A percentile compares a stretch with the other conserved stretches of the same genome.
Conservation (phyloP, 2,329 filamentous ascomycete genomes). For the Trichoderma citrinoviride region DNA sequence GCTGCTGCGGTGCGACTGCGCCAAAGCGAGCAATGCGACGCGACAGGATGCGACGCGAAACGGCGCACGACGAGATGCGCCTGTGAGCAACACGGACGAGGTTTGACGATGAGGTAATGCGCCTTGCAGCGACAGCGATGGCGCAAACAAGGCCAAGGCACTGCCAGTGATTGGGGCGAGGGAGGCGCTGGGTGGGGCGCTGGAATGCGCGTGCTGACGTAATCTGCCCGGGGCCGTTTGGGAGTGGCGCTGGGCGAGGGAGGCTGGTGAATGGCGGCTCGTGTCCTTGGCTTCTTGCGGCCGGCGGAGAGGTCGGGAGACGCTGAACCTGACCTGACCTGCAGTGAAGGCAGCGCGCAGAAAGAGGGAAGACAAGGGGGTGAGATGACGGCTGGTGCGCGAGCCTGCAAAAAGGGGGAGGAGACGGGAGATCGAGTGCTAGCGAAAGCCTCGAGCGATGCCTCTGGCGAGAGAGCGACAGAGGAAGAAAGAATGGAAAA, state of each 20-base stretch:
- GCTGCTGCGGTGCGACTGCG: slow-evolving; percentile 23
- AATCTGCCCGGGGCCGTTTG: slow-evolving; percentile 27
- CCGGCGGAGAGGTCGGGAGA: slow-evolving; percentile 32
- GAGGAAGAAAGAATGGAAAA: slow-evolving; percentile 28
- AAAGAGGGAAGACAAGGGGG: slow-evolving; percentile 21
- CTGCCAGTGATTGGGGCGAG: slow-evolving; percentile 23
- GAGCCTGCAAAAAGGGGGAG: slow-evolving; percentile 5
- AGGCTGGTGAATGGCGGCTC: slow-evolving; percentile 25
- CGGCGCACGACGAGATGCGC: slow-evolving; percentile 21
- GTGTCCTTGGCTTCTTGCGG: slow-evolving; percentile 21
- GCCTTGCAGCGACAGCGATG: background rate
- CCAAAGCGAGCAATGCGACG: slow-evolving; percentile 21
- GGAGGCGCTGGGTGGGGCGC: slow-evolving; percentile 19
- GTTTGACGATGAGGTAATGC: slow-evolving; percentile 14
- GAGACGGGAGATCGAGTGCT: slow-evolving; percentile 43
- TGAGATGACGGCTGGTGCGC: slow-evolving; percentile 17
- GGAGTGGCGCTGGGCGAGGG: slow-evolving; percentile 23
- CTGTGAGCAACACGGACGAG: background rate
- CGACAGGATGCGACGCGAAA: slow-evolving; percentile 28
- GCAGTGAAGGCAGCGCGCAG: slow-evolving; percentile 19
- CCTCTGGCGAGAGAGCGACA: slow-evolving; percentile 28
- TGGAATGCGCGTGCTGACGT: slow-evolving; percentile 35
- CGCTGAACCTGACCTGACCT: slow-evolving; percentile 20
- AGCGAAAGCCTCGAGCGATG: slow-evolving; percentile 46
- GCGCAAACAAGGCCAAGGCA: slow-evolving; percentile 8